Evolutionary conservation across 495 filamentous ascomycete genomes (phyloP).

Genomic region (Durotheca rogersii): DNA sequence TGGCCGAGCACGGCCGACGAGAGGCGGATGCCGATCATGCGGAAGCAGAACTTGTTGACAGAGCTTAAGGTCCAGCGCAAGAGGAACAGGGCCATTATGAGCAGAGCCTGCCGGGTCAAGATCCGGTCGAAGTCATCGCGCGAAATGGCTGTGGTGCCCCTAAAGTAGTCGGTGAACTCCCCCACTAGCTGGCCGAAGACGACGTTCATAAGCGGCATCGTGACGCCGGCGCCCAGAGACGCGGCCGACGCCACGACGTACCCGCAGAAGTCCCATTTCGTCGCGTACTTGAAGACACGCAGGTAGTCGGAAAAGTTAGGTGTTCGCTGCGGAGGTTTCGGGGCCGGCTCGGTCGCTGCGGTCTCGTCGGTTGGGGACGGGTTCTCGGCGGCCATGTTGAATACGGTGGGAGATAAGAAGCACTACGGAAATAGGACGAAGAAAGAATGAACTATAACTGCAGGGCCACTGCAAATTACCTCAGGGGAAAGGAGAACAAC

Average conservation of each 20-base stretch:
- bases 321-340: not conserved
- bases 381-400: no score
- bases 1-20: conserved; percentile 41
- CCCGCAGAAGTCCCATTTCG: conserved; percentile 7
- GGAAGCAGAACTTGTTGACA: conserved; percentile 38
- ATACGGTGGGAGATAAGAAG: no score
- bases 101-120: conserved; percentile 34
- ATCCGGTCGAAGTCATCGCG: conserved; percentile 11
- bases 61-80: conserved; percentile 32
- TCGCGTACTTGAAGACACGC: conserved; percentile 16
- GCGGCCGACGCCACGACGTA: not conserved
- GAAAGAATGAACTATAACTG: no score
- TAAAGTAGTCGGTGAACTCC: conserved; percentile 31
- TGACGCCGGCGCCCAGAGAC: conserved; percentile 17
- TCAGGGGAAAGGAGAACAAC: no score
- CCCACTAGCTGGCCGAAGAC: conserved; percentile 38
- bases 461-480: no score
- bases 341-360: not conserved
- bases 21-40: conserved; percentile 40
- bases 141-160: not conserved
- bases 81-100: conserved; percentile 41
- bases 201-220: conserved; percentile 43
- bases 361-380: no score
- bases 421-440: no score
- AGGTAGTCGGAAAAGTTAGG: not conserved